A percentile compares a stretch with the other conserved stretches of the same genome.
Conservation (phyloP, 768 basidiomycete genomes). For the Mrakia blollopis region DNA sequence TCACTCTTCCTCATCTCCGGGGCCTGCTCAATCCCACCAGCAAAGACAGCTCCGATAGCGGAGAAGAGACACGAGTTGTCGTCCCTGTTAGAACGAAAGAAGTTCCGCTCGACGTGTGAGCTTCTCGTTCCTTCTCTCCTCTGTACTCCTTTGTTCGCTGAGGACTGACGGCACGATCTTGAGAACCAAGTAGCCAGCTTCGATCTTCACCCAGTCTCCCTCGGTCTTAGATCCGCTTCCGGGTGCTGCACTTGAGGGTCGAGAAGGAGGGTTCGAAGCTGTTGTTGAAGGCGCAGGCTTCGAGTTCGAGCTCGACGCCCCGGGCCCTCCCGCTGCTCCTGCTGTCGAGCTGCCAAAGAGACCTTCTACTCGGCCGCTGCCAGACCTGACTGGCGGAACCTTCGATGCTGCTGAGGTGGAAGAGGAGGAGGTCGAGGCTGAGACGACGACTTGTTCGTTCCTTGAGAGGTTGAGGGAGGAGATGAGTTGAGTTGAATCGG, state of each 20-base stretch:
- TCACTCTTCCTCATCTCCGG: constrained; percentile 66
- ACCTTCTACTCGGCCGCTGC: constrained; percentile 20
- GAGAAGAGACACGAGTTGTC: constrained; percentile 96
- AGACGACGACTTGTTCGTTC: constrained; percentile 86
- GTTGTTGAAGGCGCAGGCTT: background rate
- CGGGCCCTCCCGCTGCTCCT: background rate
- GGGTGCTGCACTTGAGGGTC: background rate
- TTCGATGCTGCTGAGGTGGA: background rate
- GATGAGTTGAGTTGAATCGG: constrained; percentile 64
- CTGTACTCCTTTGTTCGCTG: background rate
- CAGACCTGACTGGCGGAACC: constrained; percentile 32
- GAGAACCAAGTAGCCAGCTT: constrained; percentile 21
- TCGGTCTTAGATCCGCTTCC: background rate
- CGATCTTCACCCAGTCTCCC: constrained; percentile 8
- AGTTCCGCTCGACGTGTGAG: background rate
- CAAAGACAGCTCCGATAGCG: constrained; percentile 75
- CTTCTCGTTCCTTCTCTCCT: background rate
- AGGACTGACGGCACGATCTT: constrained; percentile 21
- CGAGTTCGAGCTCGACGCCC: background rate
- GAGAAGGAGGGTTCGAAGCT: background rate
- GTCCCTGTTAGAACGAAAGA: constrained; percentile 48
- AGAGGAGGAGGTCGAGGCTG: constrained; percentile 34
- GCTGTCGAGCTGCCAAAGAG: background rate
- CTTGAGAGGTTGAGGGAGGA: constrained; percentile 67
- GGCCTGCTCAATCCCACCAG: constrained; percentile 68